Evolutionary conservation across 495 filamentous ascomycete species (phyloP), one percentile per base, ranked within the genome.

Genomic region (Podospora anserina): DNA sequence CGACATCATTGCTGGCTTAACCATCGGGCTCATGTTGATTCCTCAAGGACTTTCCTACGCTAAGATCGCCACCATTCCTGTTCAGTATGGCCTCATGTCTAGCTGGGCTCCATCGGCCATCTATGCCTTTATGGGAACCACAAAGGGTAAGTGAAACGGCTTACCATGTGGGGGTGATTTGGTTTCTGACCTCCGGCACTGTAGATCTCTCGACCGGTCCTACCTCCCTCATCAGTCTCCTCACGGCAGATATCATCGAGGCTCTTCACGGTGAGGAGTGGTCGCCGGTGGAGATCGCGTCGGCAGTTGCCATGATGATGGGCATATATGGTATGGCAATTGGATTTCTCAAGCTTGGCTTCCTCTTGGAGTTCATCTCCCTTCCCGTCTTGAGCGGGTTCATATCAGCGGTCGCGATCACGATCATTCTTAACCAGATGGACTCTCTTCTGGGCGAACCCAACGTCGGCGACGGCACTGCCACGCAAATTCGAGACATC

Each of bases 61-160:
- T 3, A 84, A 84, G 66, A 82, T 85, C 66, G 83, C 84, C 5
- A 84, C 78, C 1, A 84, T 85, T 62, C 82, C 84, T 0, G 81
- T 84, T 11, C 77, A 83, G 65, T 81, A 83, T 74, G 83, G 83
- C 13, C 79, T 87, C 19, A 82, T 82, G 72, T 82, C 83, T 5
- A 82, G 80, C 69, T 87, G 85, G 85, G 69, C 86, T 23, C 84
- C 85, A 1, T 77, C 80, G 18, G 74, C 78, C 15, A 72, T 86
- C 15, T 84, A 83, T 66, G 78, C 82, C 4, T 78, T 87, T 56
- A 86, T 87, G 81, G 85, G 84, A 3, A 84, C 84, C 3, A 84
- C 84, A 15, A 86, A 87, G 67, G 84, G 85, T 83, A 13, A 4
- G 56, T 59, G 19, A 59, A 59, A 20, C 9, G 16, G 0, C 16